phyloP scores from a whole-genome alignment of 805 yeast species.

The Yarrowia sp. region DNA sequence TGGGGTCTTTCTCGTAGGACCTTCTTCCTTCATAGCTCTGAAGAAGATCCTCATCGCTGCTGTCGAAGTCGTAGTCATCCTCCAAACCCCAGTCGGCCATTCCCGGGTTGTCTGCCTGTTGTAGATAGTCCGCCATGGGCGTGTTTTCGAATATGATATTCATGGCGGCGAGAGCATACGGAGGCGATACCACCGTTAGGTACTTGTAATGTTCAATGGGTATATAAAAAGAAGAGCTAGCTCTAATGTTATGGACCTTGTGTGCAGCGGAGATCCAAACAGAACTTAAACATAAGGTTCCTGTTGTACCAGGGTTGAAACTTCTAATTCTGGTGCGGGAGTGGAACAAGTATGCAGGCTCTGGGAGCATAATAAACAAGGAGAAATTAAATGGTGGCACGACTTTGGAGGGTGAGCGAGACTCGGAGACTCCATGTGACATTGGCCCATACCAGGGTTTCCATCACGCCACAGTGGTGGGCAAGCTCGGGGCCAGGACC shows the following conservation, averaged over 20 bases:
- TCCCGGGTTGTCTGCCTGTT: constrained; percentile 30
- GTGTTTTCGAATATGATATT: constrained; percentile 34
- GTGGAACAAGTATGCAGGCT: background rate
- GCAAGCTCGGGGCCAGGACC: background rate
- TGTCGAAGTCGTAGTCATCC: constrained; percentile 25
- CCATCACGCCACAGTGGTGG: background rate
- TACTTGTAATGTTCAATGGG: background rate
- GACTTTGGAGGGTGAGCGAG: background rate
- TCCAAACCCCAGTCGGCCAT: constrained; percentile 39
- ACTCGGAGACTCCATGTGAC: background rate
- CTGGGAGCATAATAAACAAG: background rate
- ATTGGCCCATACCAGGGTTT: background rate
- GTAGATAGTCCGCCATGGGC: constrained; percentile 35
- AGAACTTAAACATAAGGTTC: background rate
- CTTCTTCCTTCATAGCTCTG: constrained; percentile 17
- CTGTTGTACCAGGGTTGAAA: background rate
- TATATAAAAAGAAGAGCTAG: background rate
- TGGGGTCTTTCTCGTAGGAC: constrained; percentile 5
- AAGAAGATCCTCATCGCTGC: constrained; percentile 19
- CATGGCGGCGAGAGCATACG: constrained; percentile 22
- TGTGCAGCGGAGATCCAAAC: constrained; percentile 24
- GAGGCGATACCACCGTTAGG: constrained; percentile 20
- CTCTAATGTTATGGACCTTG: constrained; percentile 12
- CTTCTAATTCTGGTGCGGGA: background rate
- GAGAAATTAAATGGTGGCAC: background rate